Evolutionary conservation across 352 stramenopile genomes (phyloP).

Genomic region (Phytophthora niederhauseri): DNA sequence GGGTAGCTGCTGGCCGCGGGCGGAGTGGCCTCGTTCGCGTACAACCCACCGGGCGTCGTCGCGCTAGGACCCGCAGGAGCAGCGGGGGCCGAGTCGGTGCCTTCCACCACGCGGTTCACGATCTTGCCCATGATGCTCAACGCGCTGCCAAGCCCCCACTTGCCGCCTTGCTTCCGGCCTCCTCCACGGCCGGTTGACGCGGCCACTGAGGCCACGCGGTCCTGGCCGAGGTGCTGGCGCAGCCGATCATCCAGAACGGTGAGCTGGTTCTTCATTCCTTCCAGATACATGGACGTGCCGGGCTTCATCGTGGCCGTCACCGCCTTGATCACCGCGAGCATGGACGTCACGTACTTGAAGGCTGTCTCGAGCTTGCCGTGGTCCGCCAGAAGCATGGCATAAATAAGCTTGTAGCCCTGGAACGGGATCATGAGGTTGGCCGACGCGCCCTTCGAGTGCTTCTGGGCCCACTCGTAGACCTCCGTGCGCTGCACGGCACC

Average conservation of each 20-base stretch:
- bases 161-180: slow-evolving; percentile 60
- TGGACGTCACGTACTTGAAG: slow-evolving; percentile 90
- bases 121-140: slow-evolving; percentile 90
- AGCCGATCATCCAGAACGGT: slow-evolving; percentile 86
- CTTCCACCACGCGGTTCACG: slow-evolving; percentile 86
- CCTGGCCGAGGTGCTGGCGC: slow-evolving; percentile 84
- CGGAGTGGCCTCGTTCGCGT: slow-evolving; percentile 35
- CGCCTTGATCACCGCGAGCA: slow-evolving; percentile 77
- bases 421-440: slow-evolving; percentile 81
- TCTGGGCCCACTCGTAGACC: slow-evolving; percentile 87
- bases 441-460: slow-evolving; percentile 49
- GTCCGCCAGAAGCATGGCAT: slow-evolving; percentile 86
- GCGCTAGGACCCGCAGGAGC: slow-evolving; percentile 12
- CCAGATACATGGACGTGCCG: slow-evolving; percentile 85
- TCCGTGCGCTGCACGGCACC: slow-evolving; percentile 82
- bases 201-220: slow-evolving; percentile 70
- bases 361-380: slow-evolving; percentile 82
- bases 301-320: slow-evolving; percentile 84
- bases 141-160: slow-evolving; percentile 81
- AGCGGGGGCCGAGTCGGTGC: slow-evolving; percentile 49
- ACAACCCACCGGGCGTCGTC: slow-evolving; percentile 31
- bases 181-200: slow-evolving; percentile 43
- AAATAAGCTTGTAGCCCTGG: slow-evolving; percentile 91
- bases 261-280: slow-evolving; percentile 89
- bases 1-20: slow-evolving; percentile 33